Base-by-base conservation (phyloP, 2,329 filamentous ascomycete genomes). In the Periglandula ipomoeae region DNA sequence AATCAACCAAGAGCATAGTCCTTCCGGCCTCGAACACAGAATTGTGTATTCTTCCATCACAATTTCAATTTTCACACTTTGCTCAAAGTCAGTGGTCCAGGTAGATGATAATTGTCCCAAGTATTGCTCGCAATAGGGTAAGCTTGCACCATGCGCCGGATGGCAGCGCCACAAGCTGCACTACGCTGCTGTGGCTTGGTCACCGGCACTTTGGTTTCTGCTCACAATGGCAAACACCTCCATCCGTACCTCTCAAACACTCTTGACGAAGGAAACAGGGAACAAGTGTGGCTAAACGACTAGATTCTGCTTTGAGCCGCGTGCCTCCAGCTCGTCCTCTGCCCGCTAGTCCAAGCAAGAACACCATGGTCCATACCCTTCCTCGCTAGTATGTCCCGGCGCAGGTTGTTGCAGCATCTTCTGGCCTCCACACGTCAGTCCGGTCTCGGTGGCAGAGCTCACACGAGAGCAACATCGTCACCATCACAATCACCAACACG, bases 341-440 rank as follows among this genome's bases (percentile, higher is more conserved):
- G 4, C 11, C 32, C 22, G 15, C n/a, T 15, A n/a, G 17, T 17
- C 13, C 32, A 24, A 17, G 11, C 7, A 20, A 10, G 15, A 23
- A 23, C 17, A 40, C 11, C 34, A 40, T 45, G 42, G 10, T 41
- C 23, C n/a, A 5, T 24, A 17, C 5, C 7, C 9, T 5, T 13
- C 4, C 15, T 26, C 15, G 34, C 30, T 40, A 55, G 19, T 42
- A 62, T 62, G 60, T 56, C 41, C n/a, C 44, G 44, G 27, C 41
- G 40, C 22, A 44, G 43, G 41, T 38, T 48, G 24, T 37, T 50
- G 17, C 32, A 32, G 44, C 38, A 42, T 34, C 40, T 51, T 1
- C 34, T 51, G 7, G 19, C 27, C 37, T 35, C 37, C 52, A 5
- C 34, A 46, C 19, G 11, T 35, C 43, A 35, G 15, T 26, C 44